Evolutionary conservation across 1,284 basidiomycete species (phyloP).

Genomic region (Porogramme epimiltina): DNA sequence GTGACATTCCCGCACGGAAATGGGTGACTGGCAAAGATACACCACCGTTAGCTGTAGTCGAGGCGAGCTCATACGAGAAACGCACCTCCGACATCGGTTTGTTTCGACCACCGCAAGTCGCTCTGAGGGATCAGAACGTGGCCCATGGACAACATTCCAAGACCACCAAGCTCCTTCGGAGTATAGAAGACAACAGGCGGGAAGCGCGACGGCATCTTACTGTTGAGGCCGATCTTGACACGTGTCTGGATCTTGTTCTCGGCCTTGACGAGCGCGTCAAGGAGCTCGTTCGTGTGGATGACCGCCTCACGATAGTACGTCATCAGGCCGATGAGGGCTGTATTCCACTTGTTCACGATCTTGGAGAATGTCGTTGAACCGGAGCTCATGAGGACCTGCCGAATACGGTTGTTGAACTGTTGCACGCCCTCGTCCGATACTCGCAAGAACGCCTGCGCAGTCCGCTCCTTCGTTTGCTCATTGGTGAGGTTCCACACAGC

Average conservation of each 20-base stretch:
- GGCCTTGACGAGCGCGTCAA: constrained; percentile 93
- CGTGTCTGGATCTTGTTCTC: constrained; percentile 99
- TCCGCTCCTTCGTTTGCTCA: constrained; percentile 95
- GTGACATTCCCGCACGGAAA: constrained; percentile 97
- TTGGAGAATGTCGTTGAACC: constrained; percentile 99
- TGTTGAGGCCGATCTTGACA: constrained; percentile 98
- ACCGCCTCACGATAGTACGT: constrained; percentile 99
- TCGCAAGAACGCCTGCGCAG: constrained; percentile 95
- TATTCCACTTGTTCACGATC: constrained; percentile 99
- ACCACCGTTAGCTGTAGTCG: constrained; percentile 18
- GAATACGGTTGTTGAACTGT: constrained; percentile 94
- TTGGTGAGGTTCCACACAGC: constrained; percentile 98
- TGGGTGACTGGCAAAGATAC: constrained; percentile 67
- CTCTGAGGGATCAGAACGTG: constrained; percentile 98
- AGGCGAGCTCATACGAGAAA: constrained; percentile 34
- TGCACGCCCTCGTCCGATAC: constrained; percentile 97
- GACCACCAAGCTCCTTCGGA: constrained; percentile 94
- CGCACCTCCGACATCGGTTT: constrained; percentile 95
- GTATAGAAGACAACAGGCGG: constrained; percentile 97
- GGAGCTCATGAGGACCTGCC: constrained; percentile 98
- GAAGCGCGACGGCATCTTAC: constrained; percentile 99
- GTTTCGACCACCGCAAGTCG: constrained; percentile 97
- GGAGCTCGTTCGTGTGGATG: constrained; percentile 94
- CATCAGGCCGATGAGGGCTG: constrained; percentile 92
- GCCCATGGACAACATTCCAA: constrained; percentile 99